Percentiles rank a stretch among this genome's conserved stretches.
Conservation (phyloP, 768 basidiomycete species). For the Peribolospora baueri region DNA sequence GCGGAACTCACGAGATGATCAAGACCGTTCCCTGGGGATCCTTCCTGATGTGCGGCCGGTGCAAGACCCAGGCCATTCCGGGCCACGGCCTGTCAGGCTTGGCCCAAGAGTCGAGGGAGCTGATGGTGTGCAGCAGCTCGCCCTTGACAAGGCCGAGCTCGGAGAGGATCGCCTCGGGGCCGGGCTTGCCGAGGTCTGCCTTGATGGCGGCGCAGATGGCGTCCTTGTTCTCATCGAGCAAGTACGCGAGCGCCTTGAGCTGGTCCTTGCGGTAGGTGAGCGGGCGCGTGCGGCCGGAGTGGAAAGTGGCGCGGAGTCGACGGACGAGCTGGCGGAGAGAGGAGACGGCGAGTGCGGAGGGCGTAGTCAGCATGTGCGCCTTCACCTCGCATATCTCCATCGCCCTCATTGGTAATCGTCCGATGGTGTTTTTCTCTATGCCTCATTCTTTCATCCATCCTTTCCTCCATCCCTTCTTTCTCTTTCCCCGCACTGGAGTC, state of each 20-base stretch:
- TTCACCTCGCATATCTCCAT: too few relatives aligned
- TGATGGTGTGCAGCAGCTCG: slow-evolving; percentile 31
- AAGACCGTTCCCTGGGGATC: slow-evolving; percentile 31
- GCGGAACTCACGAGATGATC: too few relatives aligned
- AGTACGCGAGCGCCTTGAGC: slow-evolving; percentile 36
- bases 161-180: slow-evolving; percentile 35
- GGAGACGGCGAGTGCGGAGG: too few relatives aligned
- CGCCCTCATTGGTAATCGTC: too few relatives aligned
- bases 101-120: slow-evolving; percentile 49
- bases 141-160: slow-evolving; percentile 34
- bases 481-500: too few relatives aligned
- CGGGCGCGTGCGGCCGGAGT: slow-evolving; percentile 38
- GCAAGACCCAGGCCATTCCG: slow-evolving; percentile 30
- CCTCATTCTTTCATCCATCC: too few relatives aligned
- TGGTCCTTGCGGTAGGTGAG: slow-evolving; percentile 49
- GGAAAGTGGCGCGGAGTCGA: slow-evolving; percentile 31
- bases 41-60: slow-evolving; percentile 32
- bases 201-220: slow-evolving; percentile 35
- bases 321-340: too few relatives aligned
- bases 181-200: slow-evolving; percentile 26
- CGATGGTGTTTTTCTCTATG: too few relatives aligned
- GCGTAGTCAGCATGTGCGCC: too few relatives aligned
- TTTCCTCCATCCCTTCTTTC: too few relatives aligned
- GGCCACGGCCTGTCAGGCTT: slow-evolving; percentile 37
- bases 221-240: slow-evolving; percentile 12